Base-by-base conservation (phyloP, 176 grass and related monocot genomes). In the Aegilops sharonensis region DNA sequence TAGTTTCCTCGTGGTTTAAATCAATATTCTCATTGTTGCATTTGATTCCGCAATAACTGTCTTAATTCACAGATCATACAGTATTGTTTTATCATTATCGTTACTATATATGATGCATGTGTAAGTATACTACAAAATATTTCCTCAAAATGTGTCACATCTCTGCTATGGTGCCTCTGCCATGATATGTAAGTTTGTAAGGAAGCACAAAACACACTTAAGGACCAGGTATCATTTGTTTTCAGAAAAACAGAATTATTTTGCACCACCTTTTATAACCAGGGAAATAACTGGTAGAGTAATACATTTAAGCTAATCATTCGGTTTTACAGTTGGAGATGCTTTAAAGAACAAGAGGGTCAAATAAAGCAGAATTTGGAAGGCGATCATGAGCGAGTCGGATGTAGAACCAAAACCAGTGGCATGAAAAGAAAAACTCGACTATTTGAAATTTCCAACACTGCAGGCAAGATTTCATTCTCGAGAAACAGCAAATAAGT, bases 401-500 rank as follows among this genome's bases (percentile, higher is more conserved):
- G 34, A 10, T 76, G 35, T 61, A 64, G 31, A 60, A 78, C 64
- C 39, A 78, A 86, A 89, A 79, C 5, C 9, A 82, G 30, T 18
- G 65, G 1, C 4, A 42, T 0, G 30, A 57, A 67, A 66, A 34
- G 1, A 39, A 17, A 52, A 52, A 52, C 13, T 35, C 12, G 18
- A 20, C 24, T 9, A 76, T 37, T 18, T 56, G 39, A 42, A 78
- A 64, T 32, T 70, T 72, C 64, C 39, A 64, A 42, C 39, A 35
- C 27, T 75, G 12, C 71, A 86, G 59, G 64, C 57, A 27, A 72
- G 17, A 81, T 72, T 77, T 59, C 25, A 67, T 34, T 45, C 75
- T 29, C 11, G 50, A 75, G 40, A 78, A 88, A 65, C 9, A 88
- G 75, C n/a, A 77, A 36, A 82, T 45, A 64, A 61, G 71, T 31